Evolutionary conservation across 768 basidiomycete species (phyloP).

Genomic region (Auricularia sp.): DNA sequence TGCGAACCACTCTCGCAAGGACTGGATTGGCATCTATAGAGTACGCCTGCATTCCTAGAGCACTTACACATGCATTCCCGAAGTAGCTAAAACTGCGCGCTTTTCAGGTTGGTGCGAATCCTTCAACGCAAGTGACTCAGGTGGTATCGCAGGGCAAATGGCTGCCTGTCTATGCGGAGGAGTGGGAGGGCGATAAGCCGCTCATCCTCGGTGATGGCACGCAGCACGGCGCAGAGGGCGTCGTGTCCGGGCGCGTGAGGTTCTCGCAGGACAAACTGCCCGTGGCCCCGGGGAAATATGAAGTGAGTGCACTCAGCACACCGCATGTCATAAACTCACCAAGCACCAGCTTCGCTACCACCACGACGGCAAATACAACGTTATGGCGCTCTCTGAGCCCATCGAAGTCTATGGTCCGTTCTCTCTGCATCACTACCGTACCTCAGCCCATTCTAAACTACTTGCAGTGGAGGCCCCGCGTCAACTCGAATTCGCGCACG

Average conservation of each 20-base stretch:
- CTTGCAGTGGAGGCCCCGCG: slow-evolving; percentile 67
- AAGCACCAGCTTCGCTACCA: slow-evolving; percentile 67
- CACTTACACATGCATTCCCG: neutral
- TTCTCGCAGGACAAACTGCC: slow-evolving; percentile 77
- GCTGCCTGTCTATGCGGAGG: slow-evolving; percentile 83
- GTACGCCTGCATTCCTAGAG: slow-evolving; percentile 28
- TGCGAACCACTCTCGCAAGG: slow-evolving; percentile 71
- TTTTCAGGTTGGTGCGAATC: slow-evolving; percentile 73
- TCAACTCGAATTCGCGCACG: slow-evolving; percentile 50
- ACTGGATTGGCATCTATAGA: slow-evolving; percentile 93
- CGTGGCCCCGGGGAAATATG: slow-evolving; percentile 79
- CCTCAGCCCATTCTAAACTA: no score
- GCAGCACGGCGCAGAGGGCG: slow-evolving; percentile 22
- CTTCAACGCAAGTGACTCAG: slow-evolving; percentile 70
- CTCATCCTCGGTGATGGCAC: slow-evolving; percentile 33
- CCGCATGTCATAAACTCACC: neutral
- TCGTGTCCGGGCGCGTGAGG: slow-evolving; percentile 44
- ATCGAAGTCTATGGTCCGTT: slow-evolving; percentile 79
- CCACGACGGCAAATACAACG: slow-evolving; percentile 95
- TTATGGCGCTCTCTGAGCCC: slow-evolving; percentile 76
- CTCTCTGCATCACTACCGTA: neutral
- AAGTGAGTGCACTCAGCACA: slow-evolving; percentile 36
- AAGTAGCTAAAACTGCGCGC: no score
- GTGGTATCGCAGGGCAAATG: slow-evolving; percentile 83
- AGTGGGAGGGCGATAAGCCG: slow-evolving; percentile 86